These are phyloP conservation scores for Beauveria sp. DNA, from an alignment of 2,329 filamentous ascomycete species.

Conservation along the genomic window DNA sequence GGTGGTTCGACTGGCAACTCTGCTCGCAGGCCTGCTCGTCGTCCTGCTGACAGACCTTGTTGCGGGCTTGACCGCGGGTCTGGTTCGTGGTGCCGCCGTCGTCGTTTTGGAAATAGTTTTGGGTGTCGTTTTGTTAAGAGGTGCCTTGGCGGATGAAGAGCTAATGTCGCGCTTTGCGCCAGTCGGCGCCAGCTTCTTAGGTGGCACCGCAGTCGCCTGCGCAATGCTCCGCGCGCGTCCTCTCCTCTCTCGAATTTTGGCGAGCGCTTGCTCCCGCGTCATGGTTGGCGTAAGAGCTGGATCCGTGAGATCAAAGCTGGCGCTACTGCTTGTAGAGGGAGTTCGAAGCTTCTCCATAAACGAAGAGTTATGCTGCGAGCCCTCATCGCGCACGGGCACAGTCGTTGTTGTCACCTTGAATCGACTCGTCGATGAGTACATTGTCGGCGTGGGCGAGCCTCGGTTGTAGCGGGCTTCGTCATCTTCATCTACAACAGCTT, in stretches of 20 bases:
- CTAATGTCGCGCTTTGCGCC: constrained; percentile 39
- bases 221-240: constrained; percentile 63
- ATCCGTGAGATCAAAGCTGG: constrained; percentile 45
- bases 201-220: constrained; percentile 45
- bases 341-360: constrained; percentile 39
- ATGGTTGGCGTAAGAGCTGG: constrained; percentile 57
- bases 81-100: not conserved
- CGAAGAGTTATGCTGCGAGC: constrained; percentile 28
- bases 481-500: constrained; percentile 5
- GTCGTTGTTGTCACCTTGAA: constrained; percentile 44
- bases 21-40: constrained; percentile 5
- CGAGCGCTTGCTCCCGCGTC: constrained; percentile 67
- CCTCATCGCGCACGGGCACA: constrained; percentile 44
- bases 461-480: constrained; percentile 12
- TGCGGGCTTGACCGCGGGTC: not conserved
- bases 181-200: constrained; percentile 45
- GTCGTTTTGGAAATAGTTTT: constrained; percentile 1
- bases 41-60: constrained; percentile 5
- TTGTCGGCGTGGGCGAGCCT: constrained; percentile 33
- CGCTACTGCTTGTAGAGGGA: constrained; percentile 31
- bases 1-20: not conserved
- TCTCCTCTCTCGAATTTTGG: constrained; percentile 65
- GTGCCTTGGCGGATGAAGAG: constrained; percentile 32
- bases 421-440: constrained; percentile 31
- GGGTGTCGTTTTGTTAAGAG: constrained; percentile 4